phyloP scores from a whole-genome alignment of 768 basidiomycete genomes.

The Harrya chromipes region DNA sequence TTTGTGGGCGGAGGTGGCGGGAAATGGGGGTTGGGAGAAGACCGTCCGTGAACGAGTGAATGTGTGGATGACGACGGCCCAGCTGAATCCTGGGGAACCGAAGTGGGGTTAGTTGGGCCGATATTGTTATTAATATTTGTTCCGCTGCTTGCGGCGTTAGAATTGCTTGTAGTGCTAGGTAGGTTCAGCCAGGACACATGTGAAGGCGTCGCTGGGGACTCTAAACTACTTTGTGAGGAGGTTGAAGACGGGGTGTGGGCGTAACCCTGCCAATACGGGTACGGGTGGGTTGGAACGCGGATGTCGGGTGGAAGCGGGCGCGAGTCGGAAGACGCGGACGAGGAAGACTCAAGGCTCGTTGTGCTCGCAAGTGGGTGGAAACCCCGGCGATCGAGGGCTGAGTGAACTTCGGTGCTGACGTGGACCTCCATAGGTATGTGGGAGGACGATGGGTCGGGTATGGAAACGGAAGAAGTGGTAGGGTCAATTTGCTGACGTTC shows the following conservation, averaged over 20 bases:
- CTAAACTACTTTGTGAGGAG: constrained; percentile 30
- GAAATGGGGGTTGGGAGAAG: constrained; percentile 32
- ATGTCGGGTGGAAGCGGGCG: constrained; percentile 31
- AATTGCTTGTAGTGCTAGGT: constrained; percentile 8
- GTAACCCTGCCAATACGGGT: constrained; percentile 35
- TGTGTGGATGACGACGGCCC: constrained; percentile 14
- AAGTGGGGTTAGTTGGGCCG: background rate
- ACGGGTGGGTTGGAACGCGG: constrained; percentile 31
- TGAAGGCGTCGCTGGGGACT: constrained; percentile 36
- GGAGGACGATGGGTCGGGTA: constrained; percentile 6
- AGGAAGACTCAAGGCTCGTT: constrained; percentile 11
- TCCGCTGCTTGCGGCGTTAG: constrained; percentile 5
- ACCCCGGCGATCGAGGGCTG: constrained; percentile 12
- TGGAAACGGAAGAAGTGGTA: background rate
- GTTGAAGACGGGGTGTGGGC: constrained; percentile 26
- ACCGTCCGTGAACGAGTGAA: constrained; percentile 15
- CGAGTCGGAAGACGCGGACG: constrained; percentile 19
- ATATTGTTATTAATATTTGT: constrained; percentile 2
- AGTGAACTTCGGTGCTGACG: constrained; percentile 29
- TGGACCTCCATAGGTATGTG: constrained; percentile 23
- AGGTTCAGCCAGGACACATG: constrained; percentile 38
- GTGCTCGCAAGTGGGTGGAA: constrained; percentile 22
- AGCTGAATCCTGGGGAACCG: background rate
- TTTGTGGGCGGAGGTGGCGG: constrained; percentile 32
- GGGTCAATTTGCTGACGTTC: constrained; percentile 16